Percentiles rank a stretch among this genome's conserved stretches.
These are phyloP conservation scores for Rubus idaeus DNA, from an alignment of 306 rosid species.

Conservation along the genomic window DNA sequence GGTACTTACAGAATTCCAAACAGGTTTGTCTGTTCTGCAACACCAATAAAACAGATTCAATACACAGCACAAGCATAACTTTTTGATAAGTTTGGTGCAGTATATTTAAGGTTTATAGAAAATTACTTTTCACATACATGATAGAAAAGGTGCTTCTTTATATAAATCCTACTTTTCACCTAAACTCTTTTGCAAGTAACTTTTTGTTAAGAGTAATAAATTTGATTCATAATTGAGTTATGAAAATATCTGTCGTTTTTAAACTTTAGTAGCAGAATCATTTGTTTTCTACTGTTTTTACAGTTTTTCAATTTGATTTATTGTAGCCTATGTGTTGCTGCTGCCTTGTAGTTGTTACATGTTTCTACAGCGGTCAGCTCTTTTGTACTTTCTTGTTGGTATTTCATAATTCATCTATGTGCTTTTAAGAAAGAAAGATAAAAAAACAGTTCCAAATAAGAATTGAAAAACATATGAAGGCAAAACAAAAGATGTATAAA, in stretches of 20 bases:
- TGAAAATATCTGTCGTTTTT: background rate
- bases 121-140: background rate
- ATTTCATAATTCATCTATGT: background rate
- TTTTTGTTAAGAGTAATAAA: background rate
- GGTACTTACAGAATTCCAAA: constrained; percentile 91
- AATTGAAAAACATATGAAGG: background rate
- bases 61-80: constrained; percentile 10
- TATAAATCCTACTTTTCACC: background rate
- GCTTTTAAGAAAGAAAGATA: background rate
- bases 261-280: background rate
- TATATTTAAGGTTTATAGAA: background rate
- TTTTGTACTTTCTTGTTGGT: background rate
- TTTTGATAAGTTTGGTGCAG: background rate
- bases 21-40: constrained; percentile 82
- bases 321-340: no score
- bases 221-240: background rate
- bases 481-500: background rate
- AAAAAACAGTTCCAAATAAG: background rate
- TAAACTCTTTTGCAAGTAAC: background rate
- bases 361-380: background rate
- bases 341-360: no score
- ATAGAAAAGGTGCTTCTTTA: background rate
- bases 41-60: constrained; percentile 30
- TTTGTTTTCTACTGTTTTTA: background rate
- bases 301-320: background rate